These are phyloP conservation scores for Marasmius fiardii DNA, from an alignment of 1,284 basidiomycete genomes.

Conservation along the genomic window DNA sequence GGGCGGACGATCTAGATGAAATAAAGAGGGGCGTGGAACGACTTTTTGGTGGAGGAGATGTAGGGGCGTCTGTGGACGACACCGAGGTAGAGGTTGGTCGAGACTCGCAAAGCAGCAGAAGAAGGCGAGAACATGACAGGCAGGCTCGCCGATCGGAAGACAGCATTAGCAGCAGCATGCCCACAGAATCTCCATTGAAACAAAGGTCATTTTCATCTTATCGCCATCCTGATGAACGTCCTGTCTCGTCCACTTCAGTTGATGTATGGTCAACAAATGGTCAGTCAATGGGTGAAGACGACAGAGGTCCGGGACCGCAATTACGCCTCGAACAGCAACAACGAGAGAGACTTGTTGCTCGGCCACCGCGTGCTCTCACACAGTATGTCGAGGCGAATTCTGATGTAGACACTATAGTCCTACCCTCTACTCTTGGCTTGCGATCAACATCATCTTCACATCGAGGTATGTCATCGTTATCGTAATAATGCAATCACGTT, in stretches of 20 bases:
- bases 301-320: conserved; percentile 8
- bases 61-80: conserved; percentile 15
- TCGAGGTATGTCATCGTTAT: conserved; percentile 21
- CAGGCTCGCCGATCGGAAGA: not conserved
- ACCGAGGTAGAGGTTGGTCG: conserved; percentile 8
- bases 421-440: conserved; percentile 71
- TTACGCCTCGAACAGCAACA: conserved; percentile 32
- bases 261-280: too few relatives aligned
- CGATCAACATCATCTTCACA: conserved; percentile 24
- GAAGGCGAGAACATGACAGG: not conserved
- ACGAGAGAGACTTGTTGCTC: conserved; percentile 54
- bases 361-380: conserved; percentile 69
- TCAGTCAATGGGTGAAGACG: conserved; percentile 4
- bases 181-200: conserved; percentile 16
- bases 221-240: not conserved
- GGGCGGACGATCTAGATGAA: conserved; percentile 67
- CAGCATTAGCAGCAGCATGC: too few relatives aligned
- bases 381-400: conserved; percentile 62
- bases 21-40: conserved; percentile 60
- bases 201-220: not conserved
- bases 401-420: conserved; percentile 46
- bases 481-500: not conserved
- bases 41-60: conserved; percentile 36
- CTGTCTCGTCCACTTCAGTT: not conserved
- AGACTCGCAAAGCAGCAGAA: not conserved